Conservation (phyloP, 768 basidiomycete genomes). For the Auriscalpium microsporum region DNA sequence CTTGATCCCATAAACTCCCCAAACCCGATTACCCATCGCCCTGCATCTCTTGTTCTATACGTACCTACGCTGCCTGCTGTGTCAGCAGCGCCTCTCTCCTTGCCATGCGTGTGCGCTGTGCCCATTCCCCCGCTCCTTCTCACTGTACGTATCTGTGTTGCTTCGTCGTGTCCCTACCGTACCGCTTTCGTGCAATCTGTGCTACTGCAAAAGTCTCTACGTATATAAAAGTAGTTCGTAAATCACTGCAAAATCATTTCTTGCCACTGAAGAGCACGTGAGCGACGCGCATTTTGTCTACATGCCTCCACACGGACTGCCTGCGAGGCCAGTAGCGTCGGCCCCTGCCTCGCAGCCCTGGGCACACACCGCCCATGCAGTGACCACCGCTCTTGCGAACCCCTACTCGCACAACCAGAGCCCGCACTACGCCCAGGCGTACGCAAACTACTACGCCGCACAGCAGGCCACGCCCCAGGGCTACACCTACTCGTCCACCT, state of each 20-base stretch:
- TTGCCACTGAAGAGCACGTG: neutral
- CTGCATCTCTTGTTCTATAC: neutral
- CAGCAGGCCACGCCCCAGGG: conserved; percentile 23
- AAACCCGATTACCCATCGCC: neutral
- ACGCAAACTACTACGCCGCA: conserved; percentile 13
- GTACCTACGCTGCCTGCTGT: conserved; percentile 1
- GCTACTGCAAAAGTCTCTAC: conserved; percentile 12
- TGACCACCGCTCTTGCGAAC: conserved; percentile 20
- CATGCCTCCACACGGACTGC: neutral
- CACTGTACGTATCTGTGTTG: conserved; percentile 13
- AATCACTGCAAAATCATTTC: neutral
- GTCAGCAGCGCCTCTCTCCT: conserved; percentile 6
- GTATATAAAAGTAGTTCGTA: conserved; percentile 7
- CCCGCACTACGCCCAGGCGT: conserved; percentile 27
- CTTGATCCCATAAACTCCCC: conserved; percentile 4
- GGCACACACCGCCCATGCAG: conserved; percentile 15
- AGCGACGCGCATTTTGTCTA: neutral
- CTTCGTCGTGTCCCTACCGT: conserved; percentile 9
- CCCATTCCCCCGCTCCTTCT: conserved; percentile 2
- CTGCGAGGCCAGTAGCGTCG: neutral
- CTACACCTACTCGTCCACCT: conserved; percentile 27
- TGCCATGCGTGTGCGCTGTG: conserved; percentile 1
- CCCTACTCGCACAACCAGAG: conserved; percentile 23
- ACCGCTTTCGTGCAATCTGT: conserved; percentile 16
- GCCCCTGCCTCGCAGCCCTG: neutral